Conservation (phyloP, 257 asterid genomes). For the Linderniella brevidens region DNA sequence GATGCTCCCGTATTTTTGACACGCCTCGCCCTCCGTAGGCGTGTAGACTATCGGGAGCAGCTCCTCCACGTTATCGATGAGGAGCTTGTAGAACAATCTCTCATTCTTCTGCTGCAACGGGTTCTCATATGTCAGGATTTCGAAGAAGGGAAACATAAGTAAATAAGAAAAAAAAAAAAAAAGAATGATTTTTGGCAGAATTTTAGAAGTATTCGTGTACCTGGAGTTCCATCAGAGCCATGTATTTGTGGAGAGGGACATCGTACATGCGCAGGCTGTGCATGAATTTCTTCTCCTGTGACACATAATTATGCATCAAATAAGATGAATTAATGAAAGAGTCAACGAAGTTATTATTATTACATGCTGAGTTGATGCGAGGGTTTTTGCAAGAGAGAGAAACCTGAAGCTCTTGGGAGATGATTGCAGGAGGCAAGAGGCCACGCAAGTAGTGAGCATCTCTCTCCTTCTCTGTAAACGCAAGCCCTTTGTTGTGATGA, state of each 20-base stretch:
- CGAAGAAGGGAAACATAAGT: conserved; percentile 9
- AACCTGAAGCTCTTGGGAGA: conserved; percentile 61
- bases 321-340: too few species aligned
- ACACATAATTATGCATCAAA: too few species aligned
- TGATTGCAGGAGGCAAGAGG: conserved; percentile 40
- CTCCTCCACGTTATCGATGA: conserved; percentile 82
- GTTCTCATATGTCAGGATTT: too few species aligned
- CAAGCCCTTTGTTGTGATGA: conserved; percentile 59
- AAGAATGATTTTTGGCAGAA: too few species aligned
- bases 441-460: conserved; percentile 64
- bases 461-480: conserved; percentile 49
- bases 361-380: too few species aligned
- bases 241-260: conserved; percentile 74
- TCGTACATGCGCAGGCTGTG: conserved; percentile 51
- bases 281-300: conserved; percentile 61
- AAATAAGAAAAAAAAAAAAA: not conserved
- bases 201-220: conserved; percentile 17
- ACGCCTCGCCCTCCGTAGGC: conserved; percentile 91
- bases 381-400: not conserved
- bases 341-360: too few species aligned
- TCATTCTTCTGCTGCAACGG: conserved; percentile 63
- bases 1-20: conserved; percentile 89
- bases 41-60: conserved; percentile 83
- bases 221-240: conserved; percentile 99
- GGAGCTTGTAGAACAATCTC: conserved; percentile 85